Evolutionary conservation across 1,284 basidiomycete species (phyloP).

Genomic region (Leccinum fallax): DNA sequence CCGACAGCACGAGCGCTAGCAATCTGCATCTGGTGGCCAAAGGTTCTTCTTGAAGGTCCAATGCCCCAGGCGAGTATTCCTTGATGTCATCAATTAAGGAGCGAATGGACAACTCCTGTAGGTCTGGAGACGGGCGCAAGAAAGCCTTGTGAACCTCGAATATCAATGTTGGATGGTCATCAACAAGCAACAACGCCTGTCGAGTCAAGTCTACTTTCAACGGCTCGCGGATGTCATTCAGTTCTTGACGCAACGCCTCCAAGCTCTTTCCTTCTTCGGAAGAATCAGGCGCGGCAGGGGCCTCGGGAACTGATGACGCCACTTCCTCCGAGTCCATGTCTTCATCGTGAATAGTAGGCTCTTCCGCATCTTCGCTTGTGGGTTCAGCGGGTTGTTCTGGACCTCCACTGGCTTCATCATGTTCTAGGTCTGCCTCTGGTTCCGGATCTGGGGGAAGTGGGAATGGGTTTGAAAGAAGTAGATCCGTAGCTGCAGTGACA

Average conservation of each 20-base stretch:
- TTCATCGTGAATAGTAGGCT: constrained; percentile 29
- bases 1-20: constrained; percentile 75
- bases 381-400: constrained; percentile 31
- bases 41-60: constrained; percentile 70
- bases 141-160: constrained; percentile 89
- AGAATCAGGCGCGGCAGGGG: constrained; percentile 8
- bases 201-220: constrained; percentile 67
- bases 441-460: constrained; percentile 60
- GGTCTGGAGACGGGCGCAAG: constrained; percentile 59
- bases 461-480: constrained; percentile 84
- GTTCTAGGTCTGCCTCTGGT: constrained; percentile 46
- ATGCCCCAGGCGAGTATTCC: constrained; percentile 63
- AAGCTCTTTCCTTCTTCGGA: constrained; percentile 47
- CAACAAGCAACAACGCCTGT: constrained; percentile 78
- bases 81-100: constrained; percentile 75
- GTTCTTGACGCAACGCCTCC: constrained; percentile 64
- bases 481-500: constrained; percentile 86
- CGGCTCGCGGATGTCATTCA: constrained; percentile 66
- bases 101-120: constrained; percentile 63
- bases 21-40: constrained; percentile 69
- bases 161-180: constrained; percentile 84
- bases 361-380: constrained; percentile 29
- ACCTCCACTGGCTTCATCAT: constrained; percentile 37
- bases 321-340: constrained; percentile 33
- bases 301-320: constrained; percentile 20